A percentile compares a stretch with the other conserved stretches of the same genome.
Conservation (phyloP, 2,329 filamentous ascomycete genomes). For the Colletotrichum spaethianum region DNA sequence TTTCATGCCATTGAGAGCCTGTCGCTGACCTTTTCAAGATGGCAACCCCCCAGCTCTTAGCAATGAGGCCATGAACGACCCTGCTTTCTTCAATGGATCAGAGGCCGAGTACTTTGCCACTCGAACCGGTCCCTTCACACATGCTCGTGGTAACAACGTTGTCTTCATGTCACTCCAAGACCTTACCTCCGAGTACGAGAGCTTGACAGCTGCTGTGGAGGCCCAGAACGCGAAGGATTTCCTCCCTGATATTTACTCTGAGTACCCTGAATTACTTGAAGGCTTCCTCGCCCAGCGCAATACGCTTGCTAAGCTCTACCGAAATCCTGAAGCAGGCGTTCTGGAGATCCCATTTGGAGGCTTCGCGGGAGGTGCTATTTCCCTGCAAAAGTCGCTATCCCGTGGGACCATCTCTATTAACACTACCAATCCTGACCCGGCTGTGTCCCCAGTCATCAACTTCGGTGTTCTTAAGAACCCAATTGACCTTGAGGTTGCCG, state of each 20-base stretch:
- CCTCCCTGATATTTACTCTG: conserved; percentile 47
- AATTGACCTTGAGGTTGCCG: conserved; percentile 50
- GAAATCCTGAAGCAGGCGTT: conserved; percentile 45
- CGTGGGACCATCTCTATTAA: conserved; percentile 57
- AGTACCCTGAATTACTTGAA: conserved; percentile 51
- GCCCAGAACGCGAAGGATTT: conserved; percentile 52
- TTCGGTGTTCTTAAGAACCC: conserved; percentile 56
- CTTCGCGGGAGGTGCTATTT: conserved; percentile 48
- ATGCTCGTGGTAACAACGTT: conserved; percentile 44
- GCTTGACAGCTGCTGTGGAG: conserved; percentile 48
- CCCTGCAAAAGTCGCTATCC: conserved; percentile 55
- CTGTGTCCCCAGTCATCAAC: conserved; percentile 53
- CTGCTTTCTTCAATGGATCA: conserved; percentile 51
- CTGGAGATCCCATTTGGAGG: conserved; percentile 51
- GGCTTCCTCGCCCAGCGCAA: conserved; percentile 56
- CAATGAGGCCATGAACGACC: conserved; percentile 49
- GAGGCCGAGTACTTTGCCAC: conserved; percentile 49
- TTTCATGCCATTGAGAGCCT: not conserved
- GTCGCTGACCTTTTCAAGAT: not conserved
- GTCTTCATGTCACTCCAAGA: conserved; percentile 43
- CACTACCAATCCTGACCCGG: conserved; percentile 48
- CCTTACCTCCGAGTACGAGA: conserved; percentile 46
- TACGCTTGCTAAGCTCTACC: conserved; percentile 48
- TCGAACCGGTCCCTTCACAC: conserved; percentile 50
- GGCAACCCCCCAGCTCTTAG: conserved; percentile 31